Percentiles rank a stretch among this genome's conserved stretches.
phyloP scores from a whole-genome alignment of 2,329 filamentous ascomycete species.

The Ophiosphaerella herpotricha region DNA sequence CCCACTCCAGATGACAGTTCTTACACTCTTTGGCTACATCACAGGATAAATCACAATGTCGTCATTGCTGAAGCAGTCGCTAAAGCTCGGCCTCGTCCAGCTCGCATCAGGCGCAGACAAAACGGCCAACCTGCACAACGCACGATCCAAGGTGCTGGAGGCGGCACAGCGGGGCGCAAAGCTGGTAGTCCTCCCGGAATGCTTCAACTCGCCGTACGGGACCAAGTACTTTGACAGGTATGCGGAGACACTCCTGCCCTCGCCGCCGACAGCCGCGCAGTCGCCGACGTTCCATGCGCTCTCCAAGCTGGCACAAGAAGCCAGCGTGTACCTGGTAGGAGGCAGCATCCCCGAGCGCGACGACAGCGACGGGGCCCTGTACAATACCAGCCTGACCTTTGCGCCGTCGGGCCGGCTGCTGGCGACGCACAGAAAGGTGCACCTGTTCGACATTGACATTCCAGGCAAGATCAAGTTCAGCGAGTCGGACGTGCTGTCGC shows the following conservation, averaged over 20 bases:
- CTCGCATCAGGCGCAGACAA: conserved; percentile 70
- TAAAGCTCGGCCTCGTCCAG: conserved; percentile 52
- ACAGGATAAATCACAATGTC: conserved; percentile 19
- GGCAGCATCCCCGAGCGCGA: conserved; percentile 90
- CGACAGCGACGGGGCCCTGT: conserved; percentile 67
- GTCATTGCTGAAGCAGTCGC: conserved; percentile 41
- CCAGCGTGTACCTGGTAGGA: conserved; percentile 80
- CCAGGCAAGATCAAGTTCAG: conserved; percentile 91
- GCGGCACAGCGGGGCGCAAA: conserved; percentile 76
- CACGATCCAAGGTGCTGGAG: conserved; percentile 79
- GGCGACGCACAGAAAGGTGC: conserved; percentile 89
- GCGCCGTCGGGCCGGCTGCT: conserved; percentile 76
- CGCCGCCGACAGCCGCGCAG: conserved; percentile 69
- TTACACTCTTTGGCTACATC: no score
- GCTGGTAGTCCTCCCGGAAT: conserved; percentile 92
- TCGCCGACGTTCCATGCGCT: conserved; percentile 87
- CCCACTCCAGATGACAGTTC: no score
- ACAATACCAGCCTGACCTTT: conserved; percentile 91
- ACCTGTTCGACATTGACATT: conserved; percentile 97
- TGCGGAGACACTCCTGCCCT: conserved; percentile 83
- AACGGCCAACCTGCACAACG: conserved; percentile 77
- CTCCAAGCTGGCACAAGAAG: conserved; percentile 76
- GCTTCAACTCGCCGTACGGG: conserved; percentile 98
- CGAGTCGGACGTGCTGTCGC: conserved; percentile 85
- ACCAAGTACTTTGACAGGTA: conserved; percentile 89